These are phyloP conservation scores for Lunasporangiospora selenospora DNA, from an alignment of 192 early-diverging fungal species.

Conservation along the genomic window DNA sequence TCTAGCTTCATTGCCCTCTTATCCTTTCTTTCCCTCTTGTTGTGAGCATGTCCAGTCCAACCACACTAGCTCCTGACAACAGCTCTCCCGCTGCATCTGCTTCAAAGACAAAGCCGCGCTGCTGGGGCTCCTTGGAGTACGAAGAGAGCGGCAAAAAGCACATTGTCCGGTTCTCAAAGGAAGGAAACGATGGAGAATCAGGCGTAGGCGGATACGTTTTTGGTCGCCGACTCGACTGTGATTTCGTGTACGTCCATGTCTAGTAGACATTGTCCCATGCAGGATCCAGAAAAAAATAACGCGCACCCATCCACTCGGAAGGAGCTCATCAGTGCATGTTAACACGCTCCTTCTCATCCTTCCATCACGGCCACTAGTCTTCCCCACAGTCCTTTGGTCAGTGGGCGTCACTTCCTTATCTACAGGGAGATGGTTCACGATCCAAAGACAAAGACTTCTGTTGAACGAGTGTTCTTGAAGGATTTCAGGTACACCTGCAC, in stretches of 20 bases:
- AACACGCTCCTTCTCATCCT: neutral
- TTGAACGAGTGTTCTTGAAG: constrained; percentile 45
- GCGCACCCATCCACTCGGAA: neutral
- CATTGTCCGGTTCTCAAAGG: constrained; percentile 37
- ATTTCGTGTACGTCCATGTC: constrained; percentile 39
- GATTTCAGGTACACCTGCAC: constrained; percentile 42
- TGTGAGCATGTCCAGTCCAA: neutral
- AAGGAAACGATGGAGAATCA: constrained; percentile 38
- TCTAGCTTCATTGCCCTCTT: neutral
- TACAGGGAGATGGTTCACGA: constrained; percentile 42
- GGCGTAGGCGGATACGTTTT: constrained; percentile 46
- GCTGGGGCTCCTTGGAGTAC: constrained; percentile 44
- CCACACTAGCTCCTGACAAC: neutral
- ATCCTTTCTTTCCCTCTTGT: neutral
- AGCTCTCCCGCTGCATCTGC: neutral
- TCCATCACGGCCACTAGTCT: constrained; percentile 17
- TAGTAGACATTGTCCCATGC: no score
- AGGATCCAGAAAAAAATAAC: no score
- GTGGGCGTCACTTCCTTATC: constrained; percentile 39
- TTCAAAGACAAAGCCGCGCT: constrained; percentile 9
- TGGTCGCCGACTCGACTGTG: constrained; percentile 30
- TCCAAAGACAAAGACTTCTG: constrained; percentile 12
- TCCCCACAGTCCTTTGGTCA: constrained; percentile 22
- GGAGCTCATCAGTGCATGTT: no score
- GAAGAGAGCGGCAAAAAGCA: constrained; percentile 24